Percentiles rank a stretch among this genome's conserved stretches.
phyloP scores from a whole-genome alignment of 2,329 filamentous ascomycete species.

The Pseudocercospora fuligena region DNA sequence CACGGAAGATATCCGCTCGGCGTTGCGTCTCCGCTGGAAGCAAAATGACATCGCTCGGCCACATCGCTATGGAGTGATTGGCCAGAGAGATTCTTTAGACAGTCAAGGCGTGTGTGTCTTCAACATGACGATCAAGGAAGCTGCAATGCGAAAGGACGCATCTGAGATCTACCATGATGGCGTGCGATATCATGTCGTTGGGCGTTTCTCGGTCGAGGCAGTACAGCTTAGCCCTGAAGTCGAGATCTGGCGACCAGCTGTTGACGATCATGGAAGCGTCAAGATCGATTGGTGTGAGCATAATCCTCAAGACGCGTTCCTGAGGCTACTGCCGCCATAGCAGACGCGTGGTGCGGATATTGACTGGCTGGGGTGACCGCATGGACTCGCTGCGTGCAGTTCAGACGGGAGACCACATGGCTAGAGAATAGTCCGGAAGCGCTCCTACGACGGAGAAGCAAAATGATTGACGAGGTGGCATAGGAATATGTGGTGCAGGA shows the following conservation, averaged over 20 bases:
- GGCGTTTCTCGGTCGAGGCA: slow-evolving; percentile 13
- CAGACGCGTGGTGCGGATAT: neutral
- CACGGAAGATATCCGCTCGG: slow-evolving; percentile 5
- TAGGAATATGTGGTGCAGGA: neutral
- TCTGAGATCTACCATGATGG: neutral
- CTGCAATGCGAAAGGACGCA: slow-evolving; percentile 12
- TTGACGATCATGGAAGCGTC: slow-evolving; percentile 5
- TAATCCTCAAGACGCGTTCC: neutral
- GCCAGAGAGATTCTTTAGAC: neutral
- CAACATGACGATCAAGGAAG: slow-evolving; percentile 12
- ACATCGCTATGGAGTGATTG: slow-evolving; percentile 16
- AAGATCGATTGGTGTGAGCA: slow-evolving; percentile 10
- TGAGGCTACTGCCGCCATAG: slow-evolving; percentile 7
- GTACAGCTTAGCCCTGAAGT: slow-evolving; percentile 17
- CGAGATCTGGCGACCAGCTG: slow-evolving; percentile 4
- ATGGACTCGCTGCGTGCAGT: neutral
- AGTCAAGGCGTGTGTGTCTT: slow-evolving; percentile 4
- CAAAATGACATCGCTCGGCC: slow-evolving; percentile 4
- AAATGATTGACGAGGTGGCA: neutral
- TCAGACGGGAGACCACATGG: slow-evolving; percentile 2
- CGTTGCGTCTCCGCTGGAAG: slow-evolving; percentile 8
- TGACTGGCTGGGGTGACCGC: too few relatives aligned
- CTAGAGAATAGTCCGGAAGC: slow-evolving; percentile 4
- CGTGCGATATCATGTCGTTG: slow-evolving; percentile 13
- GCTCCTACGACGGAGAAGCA: neutral